phyloP scores from a whole-genome alignment of 192 early-diverging fungal species.

The Gamsiella multidivaricata region DNA sequence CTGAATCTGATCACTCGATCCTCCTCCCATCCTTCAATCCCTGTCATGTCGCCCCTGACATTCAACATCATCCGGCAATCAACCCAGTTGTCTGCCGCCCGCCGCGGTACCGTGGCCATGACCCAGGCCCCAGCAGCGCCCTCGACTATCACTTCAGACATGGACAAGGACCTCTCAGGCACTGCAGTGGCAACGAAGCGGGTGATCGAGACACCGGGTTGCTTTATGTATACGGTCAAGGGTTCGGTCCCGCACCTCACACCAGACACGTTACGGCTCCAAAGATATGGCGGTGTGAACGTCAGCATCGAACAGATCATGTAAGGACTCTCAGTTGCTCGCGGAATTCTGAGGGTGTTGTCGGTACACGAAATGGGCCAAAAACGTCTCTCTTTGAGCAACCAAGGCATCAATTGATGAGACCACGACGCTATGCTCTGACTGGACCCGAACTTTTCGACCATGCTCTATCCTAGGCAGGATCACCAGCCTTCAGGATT shows the following conservation, averaged over 20 bases:
- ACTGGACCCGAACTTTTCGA: too few relatives aligned
- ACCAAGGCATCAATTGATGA: too few relatives aligned
- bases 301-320: conserved; percentile 50
- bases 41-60: conserved; percentile 38
- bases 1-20: too few relatives aligned
- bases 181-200: not conserved
- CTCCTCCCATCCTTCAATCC: too few relatives aligned
- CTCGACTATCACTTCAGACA: not conserved
- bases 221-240: conserved; percentile 61
- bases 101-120: conserved; percentile 39
- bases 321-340: too few relatives aligned
- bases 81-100: conserved; percentile 39
- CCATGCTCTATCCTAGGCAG: conserved; percentile 14
- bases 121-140: not conserved
- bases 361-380: too few relatives aligned
- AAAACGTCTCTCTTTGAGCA: not conserved
- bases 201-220: conserved; percentile 62
- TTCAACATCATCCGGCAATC: conserved; percentile 54
- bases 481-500: conserved; percentile 32
- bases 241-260: conserved; percentile 69
- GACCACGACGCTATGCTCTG: too few relatives aligned
- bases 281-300: conserved; percentile 53
- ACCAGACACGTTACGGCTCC: conserved; percentile 57
- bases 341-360: too few relatives aligned
- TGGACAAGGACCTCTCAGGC: not conserved